A percentile compares a stretch with the other conserved stretches of the same genome.
Conservation (phyloP, 441 rosid genomes). For the Croton laevigatus region DNA sequence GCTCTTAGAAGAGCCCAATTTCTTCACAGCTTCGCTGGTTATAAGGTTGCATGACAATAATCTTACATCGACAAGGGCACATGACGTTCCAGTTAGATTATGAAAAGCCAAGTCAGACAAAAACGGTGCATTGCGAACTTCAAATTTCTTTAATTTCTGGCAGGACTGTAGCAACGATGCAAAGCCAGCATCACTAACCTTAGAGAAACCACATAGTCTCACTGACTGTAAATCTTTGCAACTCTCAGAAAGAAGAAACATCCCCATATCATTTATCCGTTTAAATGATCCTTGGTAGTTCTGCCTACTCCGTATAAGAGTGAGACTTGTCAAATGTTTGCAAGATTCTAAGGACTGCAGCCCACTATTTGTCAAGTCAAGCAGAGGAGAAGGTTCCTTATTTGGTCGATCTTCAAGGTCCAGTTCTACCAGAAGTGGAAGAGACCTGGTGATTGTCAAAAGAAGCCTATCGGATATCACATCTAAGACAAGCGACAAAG, state of each 20-base stretch:
- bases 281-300: conserved; percentile 47
- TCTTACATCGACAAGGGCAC: conserved; percentile 52
- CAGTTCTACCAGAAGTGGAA: conserved; percentile 50
- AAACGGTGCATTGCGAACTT: conserved; percentile 39
- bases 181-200: conserved; percentile 69
- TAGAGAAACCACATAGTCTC: conserved; percentile 55
- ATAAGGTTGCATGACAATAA: conserved; percentile 49
- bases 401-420: conserved; percentile 62
- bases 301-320: conserved; percentile 47
- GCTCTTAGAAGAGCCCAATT: conserved; percentile 40
- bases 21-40: conserved; percentile 39
- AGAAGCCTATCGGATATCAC: conserved; percentile 51
- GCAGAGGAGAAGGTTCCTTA: conserved; percentile 30
- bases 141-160: conserved; percentile 52
- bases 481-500: conserved; percentile 58
- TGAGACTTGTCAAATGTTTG: conserved; percentile 41
- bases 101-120: conserved; percentile 68
- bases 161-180: conserved; percentile 61
- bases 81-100: conserved; percentile 43
- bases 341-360: conserved; percentile 48
- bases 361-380: conserved; percentile 54
- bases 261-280: conserved; percentile 71
- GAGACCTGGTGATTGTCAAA: conserved; percentile 32
- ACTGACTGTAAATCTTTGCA: conserved; percentile 52
- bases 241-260: conserved; percentile 55